Conservation (phyloP, 202 grass and related monocot genomes). For the Schoenoplectus tabernaemontani region DNA sequence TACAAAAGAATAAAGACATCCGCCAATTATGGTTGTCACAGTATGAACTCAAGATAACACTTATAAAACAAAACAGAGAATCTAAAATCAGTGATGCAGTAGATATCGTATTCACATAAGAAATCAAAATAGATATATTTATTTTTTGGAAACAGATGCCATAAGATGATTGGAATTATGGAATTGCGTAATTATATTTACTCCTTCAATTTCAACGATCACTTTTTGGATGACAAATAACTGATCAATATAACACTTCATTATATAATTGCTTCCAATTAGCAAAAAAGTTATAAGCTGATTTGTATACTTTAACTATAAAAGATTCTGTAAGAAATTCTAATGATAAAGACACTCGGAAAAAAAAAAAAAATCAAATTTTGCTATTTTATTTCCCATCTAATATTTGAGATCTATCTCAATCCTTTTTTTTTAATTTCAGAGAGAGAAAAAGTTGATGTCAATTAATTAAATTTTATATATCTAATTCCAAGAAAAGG, state of each 20-base stretch:
- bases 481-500: background rate
- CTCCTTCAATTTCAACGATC: background rate
- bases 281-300: background rate
- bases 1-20: constrained; percentile 7
- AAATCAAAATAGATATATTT: background rate
- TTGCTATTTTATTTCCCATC: background rate
- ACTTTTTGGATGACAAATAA: background rate
- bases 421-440: background rate
- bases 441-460: background rate
- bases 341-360: background rate
- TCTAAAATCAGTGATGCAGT: background rate
- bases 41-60: background rate
- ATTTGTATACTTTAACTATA: background rate
- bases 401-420: background rate
- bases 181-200: background rate
- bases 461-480: background rate
- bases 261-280: background rate
- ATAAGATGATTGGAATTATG: background rate
- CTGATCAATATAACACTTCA: background rate
- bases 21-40: constrained; percentile 10
- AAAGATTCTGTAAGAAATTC: background rate
- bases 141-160: background rate
- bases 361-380: background rate
- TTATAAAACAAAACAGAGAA: background rate
- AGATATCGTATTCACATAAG: background rate